Conservation (phyloP, 306 rosid genomes). For the Malus sieversii region DNA sequence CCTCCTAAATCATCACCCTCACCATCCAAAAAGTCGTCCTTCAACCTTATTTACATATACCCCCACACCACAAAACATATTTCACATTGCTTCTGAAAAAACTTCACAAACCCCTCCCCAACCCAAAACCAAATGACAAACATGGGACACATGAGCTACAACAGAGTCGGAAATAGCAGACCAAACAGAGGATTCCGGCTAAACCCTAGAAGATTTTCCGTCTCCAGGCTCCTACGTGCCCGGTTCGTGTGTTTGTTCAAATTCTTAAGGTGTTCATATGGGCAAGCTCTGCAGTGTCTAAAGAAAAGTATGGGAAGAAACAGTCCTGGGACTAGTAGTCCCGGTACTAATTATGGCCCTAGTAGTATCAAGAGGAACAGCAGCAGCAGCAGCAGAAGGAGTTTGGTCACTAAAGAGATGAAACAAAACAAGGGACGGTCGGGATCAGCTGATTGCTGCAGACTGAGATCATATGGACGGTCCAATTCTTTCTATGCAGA, state of each 20-base stretch:
- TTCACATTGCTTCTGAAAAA: not conserved
- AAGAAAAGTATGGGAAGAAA: constrained; percentile 24
- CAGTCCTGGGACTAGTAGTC: not conserved
- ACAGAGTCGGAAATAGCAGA: constrained; percentile 28
- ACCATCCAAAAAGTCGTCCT: constrained; percentile 42
- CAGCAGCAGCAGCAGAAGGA: constrained; percentile 7
- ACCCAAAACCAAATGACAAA: not conserved
- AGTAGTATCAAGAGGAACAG: constrained; percentile 19
- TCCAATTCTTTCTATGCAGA: constrained; percentile 83
- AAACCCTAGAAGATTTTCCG: constrained; percentile 34
- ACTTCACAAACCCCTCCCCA: not conserved
- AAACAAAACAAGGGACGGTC: constrained; percentile 6
- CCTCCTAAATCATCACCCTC: constrained; percentile 27
- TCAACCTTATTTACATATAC: constrained; percentile 33
- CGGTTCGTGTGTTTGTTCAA: constrained; percentile 37
- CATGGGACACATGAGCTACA: constrained; percentile 33
- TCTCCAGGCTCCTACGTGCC: constrained; percentile 27
- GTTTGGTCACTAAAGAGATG: constrained; percentile 13
- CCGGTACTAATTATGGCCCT: not conserved
- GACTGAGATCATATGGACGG: constrained; percentile 39
- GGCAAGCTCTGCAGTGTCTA: constrained; percentile 28
- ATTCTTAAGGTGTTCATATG: constrained; percentile 35
- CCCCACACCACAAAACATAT: not conserved
- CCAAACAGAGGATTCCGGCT: constrained; percentile 47
- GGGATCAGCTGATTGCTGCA: constrained; percentile 6